Percentiles rank a stretch among this genome's conserved stretches.
Conservation (phyloP, 2,329 filamentous ascomycete species). For the Pestalotiopsis sp. region DNA sequence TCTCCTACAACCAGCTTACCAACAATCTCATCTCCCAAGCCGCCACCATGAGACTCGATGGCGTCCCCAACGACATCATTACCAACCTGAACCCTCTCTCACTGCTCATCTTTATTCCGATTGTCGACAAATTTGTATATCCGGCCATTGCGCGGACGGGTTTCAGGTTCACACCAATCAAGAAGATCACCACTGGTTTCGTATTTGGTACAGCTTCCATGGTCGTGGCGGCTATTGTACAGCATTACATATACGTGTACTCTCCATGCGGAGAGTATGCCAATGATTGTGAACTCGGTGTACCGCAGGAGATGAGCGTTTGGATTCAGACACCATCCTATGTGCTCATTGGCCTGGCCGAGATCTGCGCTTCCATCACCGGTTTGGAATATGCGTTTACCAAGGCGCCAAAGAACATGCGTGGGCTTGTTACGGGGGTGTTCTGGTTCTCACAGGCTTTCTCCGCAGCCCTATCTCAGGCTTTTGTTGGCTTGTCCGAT, state of each 20-base stretch:
- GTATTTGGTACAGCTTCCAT: conserved; percentile 64
- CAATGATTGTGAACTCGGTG: conserved; percentile 29
- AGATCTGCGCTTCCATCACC: conserved; percentile 54
- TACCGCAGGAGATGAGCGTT: conserved; percentile 59
- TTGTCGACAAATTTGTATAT: conserved; percentile 72
- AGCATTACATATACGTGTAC: conserved; percentile 65
- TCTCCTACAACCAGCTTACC: conserved; percentile 62
- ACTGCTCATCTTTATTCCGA: conserved; percentile 74
- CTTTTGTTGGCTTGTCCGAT: conserved; percentile 54
- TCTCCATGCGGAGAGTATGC: conserved; percentile 65
- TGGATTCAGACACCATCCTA: conserved; percentile 59
- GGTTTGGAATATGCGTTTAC: conserved; percentile 76
- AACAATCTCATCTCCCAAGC: conserved; percentile 67
- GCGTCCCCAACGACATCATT: conserved; percentile 77
- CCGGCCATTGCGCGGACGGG: conserved; percentile 65
- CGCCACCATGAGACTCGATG: conserved; percentile 66
- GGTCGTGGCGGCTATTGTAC: conserved; percentile 59
- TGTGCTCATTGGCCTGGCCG: conserved; percentile 50
- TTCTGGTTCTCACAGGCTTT: conserved; percentile 72
- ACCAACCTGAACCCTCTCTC: conserved; percentile 77
- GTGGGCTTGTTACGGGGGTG: conserved; percentile 69
- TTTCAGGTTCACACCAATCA: conserved; percentile 74
- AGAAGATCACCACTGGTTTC: conserved; percentile 74
- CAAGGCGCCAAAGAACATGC: conserved; percentile 78
- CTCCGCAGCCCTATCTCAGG: conserved; percentile 69